Evolutionary conservation across 768 basidiomycete genomes (phyloP), one percentile per base, ranked within the genome.

Genomic region (Boletus vermiculosoides): DNA sequence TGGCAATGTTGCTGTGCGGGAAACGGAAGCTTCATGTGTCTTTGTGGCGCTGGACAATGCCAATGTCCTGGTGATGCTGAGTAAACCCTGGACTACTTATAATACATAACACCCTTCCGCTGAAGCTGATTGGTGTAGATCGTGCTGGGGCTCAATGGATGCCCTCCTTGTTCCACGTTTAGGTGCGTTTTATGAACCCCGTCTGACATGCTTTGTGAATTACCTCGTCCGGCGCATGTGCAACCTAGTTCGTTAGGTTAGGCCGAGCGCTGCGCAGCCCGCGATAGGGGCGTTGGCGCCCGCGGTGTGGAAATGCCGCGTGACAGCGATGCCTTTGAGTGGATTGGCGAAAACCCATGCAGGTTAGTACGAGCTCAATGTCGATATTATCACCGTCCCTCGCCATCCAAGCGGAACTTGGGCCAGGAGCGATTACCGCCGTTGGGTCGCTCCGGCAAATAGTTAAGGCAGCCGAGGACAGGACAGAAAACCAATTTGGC

Each of bases 261-360:
- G 11, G 33, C 12, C 33, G 12, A 33, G 8, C 30, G 9, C 30
- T 31, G 10, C 10, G 9, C 30, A 11, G 9, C 9, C 30, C 7
- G 30, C 10, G 30, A 2, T 33, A 33, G 31, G 12, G 31, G 80
- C 83, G 10, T 63, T 56, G 13, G 64, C 50, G 58, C 84, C 87
- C 41, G 76, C 70, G 47, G 76, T 82, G 30, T 89, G 80, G 62
- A 87, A 74, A 1, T 89, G 88, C 23, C 89, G 78, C 63, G 84
- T 81, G 5, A 82, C 79, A 40, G 77, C 72, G 53, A 85, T 75
- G 4, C 86, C 87, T 56, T 82, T 80, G 42, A 80, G 77, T 33
- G 85, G 80, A 63, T 83, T 83, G 59, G 83, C 54, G 78, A 92
- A 90, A 66, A 82, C 84, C 87, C 88, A 91, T 9, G 86, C 83